Evolutionary conservation across 1,284 basidiomycete species (phyloP).

Genomic region (Tetrapyrgos nigripes): DNA sequence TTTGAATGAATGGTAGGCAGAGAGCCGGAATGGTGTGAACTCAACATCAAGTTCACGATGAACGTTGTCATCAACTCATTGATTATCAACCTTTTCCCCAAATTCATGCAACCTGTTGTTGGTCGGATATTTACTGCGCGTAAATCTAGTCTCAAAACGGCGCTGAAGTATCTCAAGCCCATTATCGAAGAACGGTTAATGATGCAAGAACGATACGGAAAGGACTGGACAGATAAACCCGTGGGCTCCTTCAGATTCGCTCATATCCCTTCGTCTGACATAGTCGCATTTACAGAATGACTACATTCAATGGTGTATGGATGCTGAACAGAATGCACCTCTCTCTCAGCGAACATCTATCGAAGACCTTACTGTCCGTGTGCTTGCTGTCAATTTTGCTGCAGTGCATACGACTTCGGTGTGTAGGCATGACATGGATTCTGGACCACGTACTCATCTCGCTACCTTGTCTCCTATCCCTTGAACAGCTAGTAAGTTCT

Average conservation of each 20-base stretch:
- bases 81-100: constrained; percentile 4
- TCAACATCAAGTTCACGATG: constrained; percentile 14
- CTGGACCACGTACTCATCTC: not conserved
- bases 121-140: constrained; percentile 16
- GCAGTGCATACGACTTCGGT: constrained; percentile 13
- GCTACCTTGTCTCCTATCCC: not conserved
- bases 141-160: not conserved
- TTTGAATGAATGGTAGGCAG: constrained; percentile 5
- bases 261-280: not conserved
- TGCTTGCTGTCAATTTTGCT: constrained; percentile 8
- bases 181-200: constrained; percentile 19
- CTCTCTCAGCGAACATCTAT: not conserved
- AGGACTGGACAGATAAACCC: constrained; percentile 19
- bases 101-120: constrained; percentile 15
- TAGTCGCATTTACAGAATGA: not conserved
- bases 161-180: constrained; percentile 8
- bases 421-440: not conserved
- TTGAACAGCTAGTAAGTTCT: not conserved
- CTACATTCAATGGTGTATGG: constrained; percentile 1
- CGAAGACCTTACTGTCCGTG: not conserved
- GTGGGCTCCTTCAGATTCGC: not conserved
- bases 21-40: constrained; percentile 11
- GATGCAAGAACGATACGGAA: constrained; percentile 20
- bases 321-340: constrained; percentile 12
- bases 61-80: constrained; percentile 3